Base-by-base conservation (phyloP, 1,139 yeast species). In the Geotrichum aggregatum region DNA sequence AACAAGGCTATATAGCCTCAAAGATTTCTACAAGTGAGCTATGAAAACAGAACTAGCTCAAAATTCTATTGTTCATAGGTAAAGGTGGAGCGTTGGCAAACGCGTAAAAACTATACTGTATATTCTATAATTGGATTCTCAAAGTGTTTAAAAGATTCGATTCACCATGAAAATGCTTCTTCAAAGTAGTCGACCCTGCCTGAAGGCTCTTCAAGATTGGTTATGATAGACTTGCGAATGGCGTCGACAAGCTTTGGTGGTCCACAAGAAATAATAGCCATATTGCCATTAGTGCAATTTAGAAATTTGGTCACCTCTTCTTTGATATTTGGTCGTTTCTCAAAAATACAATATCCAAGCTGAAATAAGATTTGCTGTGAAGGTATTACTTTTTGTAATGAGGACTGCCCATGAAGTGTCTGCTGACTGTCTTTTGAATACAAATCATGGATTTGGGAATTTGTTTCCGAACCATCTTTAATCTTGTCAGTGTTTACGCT, bases 81-180 rank as follows among this genome's bases (percentile, higher is more conserved):
- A n/a, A n/a, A n/a, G n/a, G n/a, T n/a, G n/a, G n/a, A n/a, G n/a
- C n/a, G n/a, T n/a, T n/a, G n/a, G n/a, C n/a, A n/a, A n/a, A n/a
- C n/a, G n/a, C n/a, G n/a, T n/a, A n/a, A n/a, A n/a, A n/a, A n/a
- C n/a, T n/a, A n/a, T n/a, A n/a, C n/a, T n/a, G n/a, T n/a, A n/a
- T n/a, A n/a, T n/a, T n/a, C n/a, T n/a, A n/a, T n/a, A n/a, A n/a
- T n/a, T n/a, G n/a, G n/a, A n/a, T n/a, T n/a, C n/a, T n/a, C n/a
- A n/a, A n/a, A n/a, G n/a, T n/a, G n/a, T n/a, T n/a, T n/a, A n/a
- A n/a, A n/a, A n/a, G n/a, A n/a, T n/a, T n/a, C n/a, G n/a, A n/a
- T n/a, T n/a, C n/a, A 68, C 69, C 71, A 68, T 7, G 70, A 61
- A 49, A 67, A 67, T 1, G 71, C 71, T 51, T 69, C 73, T 56